Conservation (phyloP, 331 rosid genomes). For the Telfairia occidentalis region DNA sequence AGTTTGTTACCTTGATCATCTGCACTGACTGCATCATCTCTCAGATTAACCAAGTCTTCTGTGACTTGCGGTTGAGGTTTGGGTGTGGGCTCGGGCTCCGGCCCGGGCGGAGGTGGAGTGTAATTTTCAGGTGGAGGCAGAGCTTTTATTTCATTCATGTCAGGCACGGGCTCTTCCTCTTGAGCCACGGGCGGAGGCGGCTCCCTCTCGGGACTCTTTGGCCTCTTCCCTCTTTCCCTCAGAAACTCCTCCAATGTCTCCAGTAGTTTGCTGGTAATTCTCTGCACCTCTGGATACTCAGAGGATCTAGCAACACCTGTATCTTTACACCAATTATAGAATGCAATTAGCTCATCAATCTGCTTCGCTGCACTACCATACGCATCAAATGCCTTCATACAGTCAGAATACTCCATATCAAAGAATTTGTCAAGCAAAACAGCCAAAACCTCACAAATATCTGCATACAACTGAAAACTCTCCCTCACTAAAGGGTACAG, state of each 20-base stretch:
- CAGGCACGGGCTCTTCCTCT: conserved; percentile 30
- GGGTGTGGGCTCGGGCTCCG: conserved; percentile 19
- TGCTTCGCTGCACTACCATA: conserved; percentile 83
- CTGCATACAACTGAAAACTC: conserved; percentile 81
- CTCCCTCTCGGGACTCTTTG: conserved; percentile 74
- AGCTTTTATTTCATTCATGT: conserved; percentile 60
- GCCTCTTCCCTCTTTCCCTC: conserved; percentile 77
- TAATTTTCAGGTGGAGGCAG: conserved; percentile 75
- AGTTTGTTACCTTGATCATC: conserved; percentile 73
- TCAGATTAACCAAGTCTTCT: conserved; percentile 59
- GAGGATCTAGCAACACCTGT: conserved; percentile 76
- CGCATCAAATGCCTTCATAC: conserved; percentile 84
- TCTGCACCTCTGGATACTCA: conserved; percentile 91
- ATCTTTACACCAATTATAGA: conserved; percentile 79
- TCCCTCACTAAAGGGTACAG: conserved; percentile 77
- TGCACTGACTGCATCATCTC: conserved; percentile 48
- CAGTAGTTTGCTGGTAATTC: conserved; percentile 61
- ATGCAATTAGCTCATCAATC: conserved; percentile 67
- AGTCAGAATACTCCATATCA: conserved; percentile 81
- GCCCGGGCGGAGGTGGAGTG: conserved; percentile 23
- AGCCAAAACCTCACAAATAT: conserved; percentile 81
- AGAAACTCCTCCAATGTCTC: conserved; percentile 92
- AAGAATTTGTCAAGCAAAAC: conserved; percentile 84
- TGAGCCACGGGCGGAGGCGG: conserved; percentile 20
- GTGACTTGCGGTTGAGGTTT: conserved; percentile 30